These are phyloP conservation scores for Globisporangium cystogenes DNA, from an alignment of 352 stramenopile species.

Conservation along the genomic window DNA sequence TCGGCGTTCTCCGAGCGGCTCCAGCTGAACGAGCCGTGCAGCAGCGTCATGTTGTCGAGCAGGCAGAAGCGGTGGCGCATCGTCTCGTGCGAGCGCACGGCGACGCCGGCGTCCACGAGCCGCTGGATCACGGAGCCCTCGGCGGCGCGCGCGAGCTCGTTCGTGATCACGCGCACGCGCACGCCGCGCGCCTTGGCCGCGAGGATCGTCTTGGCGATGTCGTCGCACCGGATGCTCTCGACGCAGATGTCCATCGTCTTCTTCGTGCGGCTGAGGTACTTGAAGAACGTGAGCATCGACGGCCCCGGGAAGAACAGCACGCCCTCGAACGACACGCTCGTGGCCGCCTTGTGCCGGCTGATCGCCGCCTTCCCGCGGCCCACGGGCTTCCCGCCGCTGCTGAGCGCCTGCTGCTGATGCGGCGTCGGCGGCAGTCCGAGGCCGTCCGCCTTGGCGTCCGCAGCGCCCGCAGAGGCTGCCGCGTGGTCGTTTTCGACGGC, in stretches of 20 bases:
- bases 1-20: slow-evolving; percentile 55
- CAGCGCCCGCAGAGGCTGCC: no score
- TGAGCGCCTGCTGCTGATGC: not conserved
- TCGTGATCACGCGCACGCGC: slow-evolving; percentile 50
- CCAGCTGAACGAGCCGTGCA: slow-evolving; percentile 74
- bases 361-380: slow-evolving; percentile 6
- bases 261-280: slow-evolving; percentile 29
- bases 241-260: slow-evolving; percentile 54
- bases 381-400: not conserved
- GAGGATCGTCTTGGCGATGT: slow-evolving; percentile 48
- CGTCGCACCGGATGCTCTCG: slow-evolving; percentile 61
- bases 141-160: slow-evolving; percentile 38
- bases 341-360: slow-evolving; percentile 5
- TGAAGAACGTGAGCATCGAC: slow-evolving; percentile 41
- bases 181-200: slow-evolving; percentile 41
- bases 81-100: slow-evolving; percentile 34
- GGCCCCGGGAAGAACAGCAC: slow-evolving; percentile 4
- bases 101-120: slow-evolving; percentile 53
- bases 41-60: slow-evolving; percentile 46
- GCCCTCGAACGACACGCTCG: slow-evolving; percentile 7
- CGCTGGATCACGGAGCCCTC: slow-evolving; percentile 55
- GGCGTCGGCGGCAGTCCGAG: not conserved
- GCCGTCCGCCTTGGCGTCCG: not conserved
- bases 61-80: slow-evolving; percentile 73
- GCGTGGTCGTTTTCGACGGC: no score